Conservation (phyloP, 352 stramenopile genomes). For the Phytophthora meadii region DNA sequence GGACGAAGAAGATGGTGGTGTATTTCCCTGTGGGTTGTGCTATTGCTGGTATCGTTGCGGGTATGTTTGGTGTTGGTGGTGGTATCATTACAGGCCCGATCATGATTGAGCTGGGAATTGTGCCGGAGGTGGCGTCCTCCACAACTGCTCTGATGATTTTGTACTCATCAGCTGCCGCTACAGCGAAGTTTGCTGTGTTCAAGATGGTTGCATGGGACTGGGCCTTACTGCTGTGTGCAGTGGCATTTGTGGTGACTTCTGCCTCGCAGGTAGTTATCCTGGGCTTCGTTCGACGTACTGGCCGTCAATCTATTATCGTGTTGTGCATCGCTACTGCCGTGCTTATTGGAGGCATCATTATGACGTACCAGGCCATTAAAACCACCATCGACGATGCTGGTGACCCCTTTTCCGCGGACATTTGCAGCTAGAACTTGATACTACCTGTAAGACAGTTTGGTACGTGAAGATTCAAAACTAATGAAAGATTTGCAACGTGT, state of each 20-base stretch:
- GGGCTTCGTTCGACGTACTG: constrained; percentile 49
- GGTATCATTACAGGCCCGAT: constrained; percentile 65
- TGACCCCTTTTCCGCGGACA: constrained; percentile 36
- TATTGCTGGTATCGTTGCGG: constrained; percentile 48
- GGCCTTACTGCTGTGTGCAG: constrained; percentile 32
- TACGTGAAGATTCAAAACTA: not conserved
- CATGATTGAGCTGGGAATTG: constrained; percentile 65
- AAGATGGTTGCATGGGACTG: constrained; percentile 59
- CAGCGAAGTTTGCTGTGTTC: constrained; percentile 57
- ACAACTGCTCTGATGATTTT: constrained; percentile 60
- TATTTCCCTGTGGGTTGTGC: constrained; percentile 48
- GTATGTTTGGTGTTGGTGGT: constrained; percentile 58
- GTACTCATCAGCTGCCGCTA: constrained; percentile 53
- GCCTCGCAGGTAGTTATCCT: constrained; percentile 57
- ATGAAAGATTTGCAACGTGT: not conserved
- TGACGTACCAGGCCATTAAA: constrained; percentile 58
- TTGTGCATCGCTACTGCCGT: constrained; percentile 55
- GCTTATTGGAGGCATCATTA: constrained; percentile 45
- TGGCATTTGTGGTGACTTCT: constrained; percentile 59
- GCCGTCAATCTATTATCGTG: constrained; percentile 59
- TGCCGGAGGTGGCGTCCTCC: constrained; percentile 56
- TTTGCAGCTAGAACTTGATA: constrained; percentile 35
- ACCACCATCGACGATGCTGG: constrained; percentile 46
- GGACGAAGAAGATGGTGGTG: constrained; percentile 40
- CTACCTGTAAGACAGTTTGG: constrained; percentile 1